Percentiles rank a stretch among this genome's conserved stretches.
Evolutionary conservation across 2,329 filamentous ascomycete species (phyloP).

Genomic region (Camillea tinctor): DNA sequence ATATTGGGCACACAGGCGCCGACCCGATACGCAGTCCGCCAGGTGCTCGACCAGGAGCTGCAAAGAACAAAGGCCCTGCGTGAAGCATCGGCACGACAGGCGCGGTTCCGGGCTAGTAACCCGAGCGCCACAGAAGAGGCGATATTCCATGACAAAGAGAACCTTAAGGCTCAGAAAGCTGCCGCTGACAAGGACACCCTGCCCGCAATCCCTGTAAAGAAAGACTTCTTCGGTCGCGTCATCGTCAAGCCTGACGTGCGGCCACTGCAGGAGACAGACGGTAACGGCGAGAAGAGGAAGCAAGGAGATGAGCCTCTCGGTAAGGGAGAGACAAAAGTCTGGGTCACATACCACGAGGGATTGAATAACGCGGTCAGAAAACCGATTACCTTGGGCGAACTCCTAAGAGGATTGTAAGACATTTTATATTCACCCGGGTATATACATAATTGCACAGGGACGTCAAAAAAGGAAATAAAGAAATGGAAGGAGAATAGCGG

Average conservation of each 20-base stretch:
- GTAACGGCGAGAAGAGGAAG: constrained; percentile 29
- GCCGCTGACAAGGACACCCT: constrained; percentile 26
- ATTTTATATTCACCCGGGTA: background rate
- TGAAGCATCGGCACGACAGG: constrained; percentile 64
- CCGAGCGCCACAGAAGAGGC: constrained; percentile 22
- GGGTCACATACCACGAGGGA: constrained; percentile 75
- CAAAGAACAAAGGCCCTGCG: constrained; percentile 68
- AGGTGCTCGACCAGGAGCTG: constrained; percentile 90
- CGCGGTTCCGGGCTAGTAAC: constrained; percentile 58
- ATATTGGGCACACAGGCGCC: constrained; percentile 61
- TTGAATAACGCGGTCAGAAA: constrained; percentile 78
- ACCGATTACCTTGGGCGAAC: constrained; percentile 67
- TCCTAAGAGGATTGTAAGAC: constrained; percentile 56
- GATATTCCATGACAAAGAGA: constrained; percentile 41
- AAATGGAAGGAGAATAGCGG: too few relatives aligned
- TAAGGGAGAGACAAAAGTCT: constrained; percentile 57
- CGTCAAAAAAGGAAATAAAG: too few relatives aligned
- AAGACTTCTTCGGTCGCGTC: constrained; percentile 40
- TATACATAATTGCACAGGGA: too few relatives aligned
- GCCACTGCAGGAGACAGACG: constrained; percentile 37
- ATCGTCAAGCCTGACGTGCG: constrained; percentile 33
- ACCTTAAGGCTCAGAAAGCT: constrained; percentile 20
- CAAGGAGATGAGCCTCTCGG: constrained; percentile 26
- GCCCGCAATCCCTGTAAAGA: constrained; percentile 37
- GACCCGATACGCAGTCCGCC: constrained; percentile 87